These are phyloP conservation scores for Cystobasidium slooffiae DNA, from an alignment of 1,284 basidiomycete species.

Conservation along the genomic window DNA sequence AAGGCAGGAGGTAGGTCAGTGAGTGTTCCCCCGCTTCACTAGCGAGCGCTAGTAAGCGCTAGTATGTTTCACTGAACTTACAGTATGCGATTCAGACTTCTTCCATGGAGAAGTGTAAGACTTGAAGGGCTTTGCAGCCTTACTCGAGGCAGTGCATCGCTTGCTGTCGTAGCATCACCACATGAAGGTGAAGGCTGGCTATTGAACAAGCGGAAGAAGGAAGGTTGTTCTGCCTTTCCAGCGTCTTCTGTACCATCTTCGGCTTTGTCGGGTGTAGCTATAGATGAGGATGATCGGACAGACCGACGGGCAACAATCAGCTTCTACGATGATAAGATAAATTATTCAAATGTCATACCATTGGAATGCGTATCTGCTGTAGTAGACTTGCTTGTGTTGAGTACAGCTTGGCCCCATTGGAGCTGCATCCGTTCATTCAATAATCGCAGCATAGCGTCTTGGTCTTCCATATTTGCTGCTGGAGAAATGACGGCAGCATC, in stretches of 20 bases:
- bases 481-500: not conserved
- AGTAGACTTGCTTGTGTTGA: not conserved
- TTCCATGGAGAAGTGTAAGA: not conserved
- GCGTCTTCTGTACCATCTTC: not conserved
- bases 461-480: not conserved
- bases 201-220: constrained; percentile 6
- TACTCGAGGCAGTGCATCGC: not conserved
- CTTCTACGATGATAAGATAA: too few species aligned
- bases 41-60: not conserved
- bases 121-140: constrained; percentile 3
- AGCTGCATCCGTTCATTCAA: constrained; percentile 1
- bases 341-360: too few species aligned
- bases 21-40: not conserved
- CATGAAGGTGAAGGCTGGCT: not conserved
- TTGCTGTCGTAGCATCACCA: not conserved
- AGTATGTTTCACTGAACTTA: not conserved
- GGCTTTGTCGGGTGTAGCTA: not conserved
- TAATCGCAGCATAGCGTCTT: not conserved
- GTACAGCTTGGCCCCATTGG: not conserved
- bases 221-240: not conserved
- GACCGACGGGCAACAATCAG: too few species aligned
- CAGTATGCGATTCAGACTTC: constrained; percentile 32
- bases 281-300: not conserved
- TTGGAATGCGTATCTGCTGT: not conserved
- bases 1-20: not conserved